phyloP scores from a whole-genome alignment of 2,329 filamentous ascomycete genomes.

The Arthrinium puccinioides region DNA sequence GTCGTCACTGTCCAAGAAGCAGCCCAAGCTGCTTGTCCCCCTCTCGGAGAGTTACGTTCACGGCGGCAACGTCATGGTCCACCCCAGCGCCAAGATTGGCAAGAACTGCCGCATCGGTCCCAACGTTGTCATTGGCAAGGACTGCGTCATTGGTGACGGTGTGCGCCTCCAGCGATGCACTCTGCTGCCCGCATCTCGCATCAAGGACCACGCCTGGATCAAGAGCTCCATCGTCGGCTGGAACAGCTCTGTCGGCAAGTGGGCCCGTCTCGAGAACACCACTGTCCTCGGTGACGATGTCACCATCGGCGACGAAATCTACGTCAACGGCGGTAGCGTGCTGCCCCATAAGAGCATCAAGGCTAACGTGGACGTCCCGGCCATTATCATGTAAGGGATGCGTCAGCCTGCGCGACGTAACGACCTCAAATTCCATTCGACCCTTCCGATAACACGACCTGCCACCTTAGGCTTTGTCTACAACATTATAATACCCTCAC shows the following conservation, averaged over 20 bases:
- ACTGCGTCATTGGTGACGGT: constrained; percentile 87
- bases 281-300: constrained; percentile 98
- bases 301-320: constrained; percentile 95
- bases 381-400: constrained; percentile 56
- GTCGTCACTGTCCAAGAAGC: constrained; percentile 83
- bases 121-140: constrained; percentile 91
- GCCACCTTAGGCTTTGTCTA: constrained; percentile 6
- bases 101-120: constrained; percentile 98
- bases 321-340: constrained; percentile 94
- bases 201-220: constrained; percentile 98
- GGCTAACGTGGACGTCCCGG: constrained; percentile 80
- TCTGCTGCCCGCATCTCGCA: constrained; percentile 78
- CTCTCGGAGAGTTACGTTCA: constrained; percentile 73
- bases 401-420: constrained; percentile 1
- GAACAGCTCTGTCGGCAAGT: constrained; percentile 93
- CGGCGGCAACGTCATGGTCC: constrained; percentile 92
- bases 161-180: constrained; percentile 92
- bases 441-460: constrained; percentile 6
- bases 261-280: constrained; percentile 95
- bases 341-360: constrained; percentile 99
- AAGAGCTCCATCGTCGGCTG: constrained; percentile 98
- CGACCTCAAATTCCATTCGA: constrained; percentile 4
- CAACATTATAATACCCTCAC: constrained; percentile 7
- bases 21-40: constrained; percentile 74
- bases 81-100: constrained; percentile 90